Percentiles rank a stretch among this genome's conserved stretches.
phyloP scores from a whole-genome alignment of 441 rosid genomes.

The Eutrema salsugineum region DNA sequence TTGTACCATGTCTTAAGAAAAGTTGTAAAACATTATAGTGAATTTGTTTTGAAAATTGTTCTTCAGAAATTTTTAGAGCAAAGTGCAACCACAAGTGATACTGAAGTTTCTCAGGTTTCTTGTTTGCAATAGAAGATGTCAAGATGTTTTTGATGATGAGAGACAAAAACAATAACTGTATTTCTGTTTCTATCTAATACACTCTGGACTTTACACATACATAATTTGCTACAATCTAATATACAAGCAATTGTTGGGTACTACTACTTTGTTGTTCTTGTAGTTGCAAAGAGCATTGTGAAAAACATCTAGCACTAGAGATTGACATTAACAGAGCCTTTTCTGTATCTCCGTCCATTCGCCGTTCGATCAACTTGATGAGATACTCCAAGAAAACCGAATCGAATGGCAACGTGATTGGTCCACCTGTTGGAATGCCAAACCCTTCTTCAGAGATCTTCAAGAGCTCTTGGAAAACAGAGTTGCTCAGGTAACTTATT shows the following conservation, averaged over 20 bases:
- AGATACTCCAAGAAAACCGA: slow-evolving; percentile 26
- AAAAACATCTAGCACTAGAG: neutral
- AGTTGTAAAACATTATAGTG: too few relatives aligned
- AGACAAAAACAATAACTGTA: too few relatives aligned
- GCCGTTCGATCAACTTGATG: slow-evolving; percentile 18
- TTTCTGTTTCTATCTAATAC: too few relatives aligned
- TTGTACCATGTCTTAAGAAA: neutral
- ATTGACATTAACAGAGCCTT: slow-evolving; percentile 14
- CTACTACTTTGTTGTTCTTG: neutral
- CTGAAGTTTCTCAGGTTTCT: neutral
- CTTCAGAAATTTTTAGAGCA: neutral
- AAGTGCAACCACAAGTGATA: neutral
- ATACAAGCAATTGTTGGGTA: neutral
- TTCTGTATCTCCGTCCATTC: slow-evolving; percentile 16
- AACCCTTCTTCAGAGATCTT: slow-evolving; percentile 42
- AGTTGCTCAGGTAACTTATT: slow-evolving; percentile 20
- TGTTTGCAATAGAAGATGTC: too few relatives aligned
- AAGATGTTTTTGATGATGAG: too few relatives aligned
- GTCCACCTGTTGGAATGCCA: slow-evolving; percentile 25
- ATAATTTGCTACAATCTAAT: neutral
- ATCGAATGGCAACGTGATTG: slow-evolving; percentile 38
- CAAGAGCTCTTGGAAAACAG: slow-evolving; percentile 33
- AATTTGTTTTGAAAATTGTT: neutral
- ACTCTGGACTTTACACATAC: neutral
- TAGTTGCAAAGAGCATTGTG: neutral